These are phyloP conservation scores for Begonia fuchsioides DNA, from an alignment of 306 rosid genomes.

Conservation along the genomic window DNA sequence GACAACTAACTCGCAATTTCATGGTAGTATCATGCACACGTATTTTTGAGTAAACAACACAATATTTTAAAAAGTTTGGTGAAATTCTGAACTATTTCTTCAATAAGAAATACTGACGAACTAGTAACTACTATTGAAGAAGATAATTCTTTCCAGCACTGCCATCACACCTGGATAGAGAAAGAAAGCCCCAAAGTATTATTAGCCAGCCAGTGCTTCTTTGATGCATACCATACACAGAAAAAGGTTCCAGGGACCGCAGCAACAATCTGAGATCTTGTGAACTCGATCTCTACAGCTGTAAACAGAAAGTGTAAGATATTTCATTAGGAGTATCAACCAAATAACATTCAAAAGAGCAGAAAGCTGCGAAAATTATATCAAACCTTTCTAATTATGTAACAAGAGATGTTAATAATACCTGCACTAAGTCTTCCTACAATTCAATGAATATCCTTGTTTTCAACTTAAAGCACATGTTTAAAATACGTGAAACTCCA, in stretches of 20 bases:
- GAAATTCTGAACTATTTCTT: too few relatives aligned
- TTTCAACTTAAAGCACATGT: too few relatives aligned
- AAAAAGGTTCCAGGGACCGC: slow-evolving; percentile 90
- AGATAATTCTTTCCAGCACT: background rate
- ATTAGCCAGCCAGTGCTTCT: slow-evolving; percentile 97
- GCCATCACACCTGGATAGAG: slow-evolving; percentile 78
- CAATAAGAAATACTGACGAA: too few relatives aligned
- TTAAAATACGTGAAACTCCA: too few relatives aligned
- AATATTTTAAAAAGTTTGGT: too few relatives aligned
- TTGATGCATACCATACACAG: slow-evolving; percentile 90
- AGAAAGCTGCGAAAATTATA: background rate
- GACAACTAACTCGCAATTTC: too few relatives aligned
- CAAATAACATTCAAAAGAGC: slow-evolving; percentile 18
- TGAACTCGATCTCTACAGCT: slow-evolving; percentile 96
- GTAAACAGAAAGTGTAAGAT: slow-evolving; percentile 47
- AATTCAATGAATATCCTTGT: too few relatives aligned
- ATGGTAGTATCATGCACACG: too few relatives aligned
- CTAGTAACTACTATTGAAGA: background rate
- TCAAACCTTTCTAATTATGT: too few relatives aligned
- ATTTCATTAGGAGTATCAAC: slow-evolving; percentile 52
- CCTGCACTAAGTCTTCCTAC: too few relatives aligned
- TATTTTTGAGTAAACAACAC: too few relatives aligned
- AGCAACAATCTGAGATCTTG: slow-evolving; percentile 81
- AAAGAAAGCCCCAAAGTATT: slow-evolving; percentile 88
- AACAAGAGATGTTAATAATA: too few relatives aligned